These are phyloP conservation scores for Colletotrichum destructivum DNA, from an alignment of 2,329 filamentous ascomycete species.

Conservation along the genomic window DNA sequence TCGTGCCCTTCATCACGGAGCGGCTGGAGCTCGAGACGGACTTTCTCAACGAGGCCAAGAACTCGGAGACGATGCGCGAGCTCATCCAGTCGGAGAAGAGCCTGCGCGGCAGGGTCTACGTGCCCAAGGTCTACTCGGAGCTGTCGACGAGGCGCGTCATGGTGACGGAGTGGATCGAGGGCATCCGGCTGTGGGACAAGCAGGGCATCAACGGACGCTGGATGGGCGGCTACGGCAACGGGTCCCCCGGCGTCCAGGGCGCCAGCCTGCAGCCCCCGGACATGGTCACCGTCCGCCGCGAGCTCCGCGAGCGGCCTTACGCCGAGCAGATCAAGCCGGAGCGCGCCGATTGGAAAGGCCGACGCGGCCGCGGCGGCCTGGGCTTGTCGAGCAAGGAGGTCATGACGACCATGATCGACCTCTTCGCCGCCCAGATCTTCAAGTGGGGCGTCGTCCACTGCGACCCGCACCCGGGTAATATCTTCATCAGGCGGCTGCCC, in stretches of 20 bases:
- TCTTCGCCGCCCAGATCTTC: slow-evolving; percentile 99
- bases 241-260: slow-evolving; percentile 84
- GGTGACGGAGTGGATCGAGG: slow-evolving; percentile 98
- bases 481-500: slow-evolving; percentile 90
- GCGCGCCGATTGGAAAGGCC: slow-evolving; percentile 83
- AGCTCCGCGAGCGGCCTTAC: slow-evolving; percentile 66
- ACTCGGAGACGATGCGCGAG: slow-evolving; percentile 86
- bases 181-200: slow-evolving; percentile 93
- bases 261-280: slow-evolving; percentile 69
- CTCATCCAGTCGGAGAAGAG: slow-evolving; percentile 83
- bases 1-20: slow-evolving; percentile 94
- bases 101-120: slow-evolving; percentile 85
- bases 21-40: slow-evolving; percentile 95
- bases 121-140: slow-evolving; percentile 87
- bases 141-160: slow-evolving; percentile 87
- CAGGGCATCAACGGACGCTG: slow-evolving; percentile 82
- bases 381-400: slow-evolving; percentile 87
- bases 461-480: slow-evolving; percentile 97
- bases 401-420: slow-evolving; percentile 96
- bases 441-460: slow-evolving; percentile 96
- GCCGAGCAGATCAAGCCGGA: slow-evolving; percentile 82
- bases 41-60: slow-evolving; percentile 91
- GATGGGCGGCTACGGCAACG: slow-evolving; percentile 82
- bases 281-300: slow-evolving; percentile 60
- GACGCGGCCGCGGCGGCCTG: slow-evolving; percentile 81